Percentiles rank a stretch among this genome's conserved stretches.
Conservation (phyloP, 306 rosid species). For the Vigna reflexopilosa region DNA sequence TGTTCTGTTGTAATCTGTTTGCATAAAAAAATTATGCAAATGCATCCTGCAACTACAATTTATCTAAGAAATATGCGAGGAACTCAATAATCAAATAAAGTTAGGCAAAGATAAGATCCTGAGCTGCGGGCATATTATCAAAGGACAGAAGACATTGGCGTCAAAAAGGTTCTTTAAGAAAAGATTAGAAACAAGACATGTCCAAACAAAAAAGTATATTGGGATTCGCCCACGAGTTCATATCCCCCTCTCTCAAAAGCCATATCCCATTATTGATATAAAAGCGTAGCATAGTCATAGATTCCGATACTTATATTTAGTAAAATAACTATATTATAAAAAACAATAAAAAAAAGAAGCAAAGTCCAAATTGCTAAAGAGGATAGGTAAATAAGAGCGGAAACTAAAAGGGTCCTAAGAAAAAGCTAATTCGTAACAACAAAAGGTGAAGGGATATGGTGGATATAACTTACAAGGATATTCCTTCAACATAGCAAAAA, state of each 20-base stretch:
- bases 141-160: conserved; percentile 40
- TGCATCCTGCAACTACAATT: background rate
- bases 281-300: background rate
- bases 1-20: background rate
- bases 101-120: conserved; percentile 48
- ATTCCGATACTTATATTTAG: conserved; percentile 3
- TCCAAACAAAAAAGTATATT: conserved; percentile 49
- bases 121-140: conserved; percentile 48
- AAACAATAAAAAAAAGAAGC: background rate
- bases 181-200: conserved; percentile 46
- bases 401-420: conserved; percentile 53
- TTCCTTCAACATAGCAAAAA: conserved; percentile 45
- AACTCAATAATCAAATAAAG: conserved; percentile 43
- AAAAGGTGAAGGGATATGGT: conserved; percentile 26
- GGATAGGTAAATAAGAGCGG: conserved; percentile 28
- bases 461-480: conserved; percentile 39
- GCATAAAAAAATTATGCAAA: background rate
- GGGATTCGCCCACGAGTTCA: conserved; percentile 38
- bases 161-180: conserved; percentile 43
- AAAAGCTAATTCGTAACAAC: conserved; percentile 38
- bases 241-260: conserved; percentile 4
- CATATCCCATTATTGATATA: conserved; percentile 19
- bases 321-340: background rate
- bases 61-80: conserved; percentile 45
- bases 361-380: background rate